Conservation (phyloP, 257 asterid genomes). For the Paraleonurus japonicus region DNA sequence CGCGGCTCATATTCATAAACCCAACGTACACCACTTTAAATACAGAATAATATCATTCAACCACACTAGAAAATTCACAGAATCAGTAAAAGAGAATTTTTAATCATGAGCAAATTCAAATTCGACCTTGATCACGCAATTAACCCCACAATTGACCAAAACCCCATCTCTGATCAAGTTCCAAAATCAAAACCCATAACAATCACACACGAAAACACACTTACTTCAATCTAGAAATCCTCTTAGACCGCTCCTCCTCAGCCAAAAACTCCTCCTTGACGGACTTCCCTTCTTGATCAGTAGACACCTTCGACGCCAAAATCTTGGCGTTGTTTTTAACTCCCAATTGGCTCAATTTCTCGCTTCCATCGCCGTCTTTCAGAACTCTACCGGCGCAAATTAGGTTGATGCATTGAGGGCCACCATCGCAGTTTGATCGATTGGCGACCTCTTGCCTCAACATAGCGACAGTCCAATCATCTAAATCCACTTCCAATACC, state of each 20-base stretch:
- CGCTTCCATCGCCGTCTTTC: slow-evolving; percentile 60
- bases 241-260: slow-evolving; percentile 80
- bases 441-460: slow-evolving; percentile 66
- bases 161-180: background rate
- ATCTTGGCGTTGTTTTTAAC: slow-evolving; percentile 68
- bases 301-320: slow-evolving; percentile 64
- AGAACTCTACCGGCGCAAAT: slow-evolving; percentile 70
- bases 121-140: background rate
- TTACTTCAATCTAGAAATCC: slow-evolving; percentile 71
- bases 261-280: slow-evolving; percentile 66
- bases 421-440: slow-evolving; percentile 53
- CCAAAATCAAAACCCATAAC: background rate
- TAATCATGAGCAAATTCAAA: background rate
- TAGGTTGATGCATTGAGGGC: slow-evolving; percentile 53
- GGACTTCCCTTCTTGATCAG: slow-evolving; percentile 61
- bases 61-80: background rate
- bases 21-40: background rate
- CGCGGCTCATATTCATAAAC: background rate
- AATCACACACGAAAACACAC: slow-evolving; percentile 20
- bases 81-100: background rate
- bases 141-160: slow-evolving; percentile 3
- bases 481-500: slow-evolving; percentile 67
- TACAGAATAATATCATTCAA: background rate
- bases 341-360: slow-evolving; percentile 75
- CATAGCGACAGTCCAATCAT: slow-evolving; percentile 76